A percentile compares a stretch with the other conserved stretches of the same genome.
Evolutionary conservation across 163 green algal species (phyloP).

Genomic region (Chlamydomonas reinhardtii): DNA sequence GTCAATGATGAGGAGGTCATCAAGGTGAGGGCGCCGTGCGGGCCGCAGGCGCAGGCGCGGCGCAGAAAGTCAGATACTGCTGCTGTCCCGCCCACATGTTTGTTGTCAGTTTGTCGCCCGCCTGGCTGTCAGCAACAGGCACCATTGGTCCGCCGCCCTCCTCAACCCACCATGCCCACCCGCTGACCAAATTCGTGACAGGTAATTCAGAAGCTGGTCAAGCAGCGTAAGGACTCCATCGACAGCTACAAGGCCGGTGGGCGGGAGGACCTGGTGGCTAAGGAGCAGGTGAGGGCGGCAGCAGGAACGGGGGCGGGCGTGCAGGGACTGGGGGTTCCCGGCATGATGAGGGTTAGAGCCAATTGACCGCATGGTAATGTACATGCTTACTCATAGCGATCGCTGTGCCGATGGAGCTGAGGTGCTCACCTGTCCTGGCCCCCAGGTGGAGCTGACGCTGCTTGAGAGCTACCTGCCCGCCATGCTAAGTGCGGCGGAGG

Average conservation of each 20-base stretch:
- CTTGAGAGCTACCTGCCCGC: slow-evolving; percentile 56
- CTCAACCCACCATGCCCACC: no score
- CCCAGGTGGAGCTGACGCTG: slow-evolving; percentile 53
- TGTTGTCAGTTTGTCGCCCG: background rate
- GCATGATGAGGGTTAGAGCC: no score
- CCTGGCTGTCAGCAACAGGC: no score
- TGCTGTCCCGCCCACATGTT: no score
- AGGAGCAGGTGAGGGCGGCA: slow-evolving; percentile 42
- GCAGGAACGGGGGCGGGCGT: background rate
- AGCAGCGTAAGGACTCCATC: slow-evolving; percentile 67
- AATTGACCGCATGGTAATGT: no score
- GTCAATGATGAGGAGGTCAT: slow-evolving; percentile 48
- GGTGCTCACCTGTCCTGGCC: background rate
- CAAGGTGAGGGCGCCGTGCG: slow-evolving; percentile 23
- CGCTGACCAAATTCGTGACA: no score
- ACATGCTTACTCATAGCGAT: no score
- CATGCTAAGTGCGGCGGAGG: slow-evolving; percentile 35
- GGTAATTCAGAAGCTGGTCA: slow-evolving; percentile 63
- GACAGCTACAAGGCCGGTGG: slow-evolving; percentile 58
- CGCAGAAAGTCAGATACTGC: no score
- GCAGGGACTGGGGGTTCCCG: no score
- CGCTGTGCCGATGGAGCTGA: no score
- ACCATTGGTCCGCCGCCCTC: no score
- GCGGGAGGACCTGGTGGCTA: slow-evolving; percentile 57
- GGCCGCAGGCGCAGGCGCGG: no score